Percentiles rank a stretch among this genome's conserved stretches.
Conservation (phyloP, 2,329 filamentous ascomycete species). For the Alternaria panax region DNA sequence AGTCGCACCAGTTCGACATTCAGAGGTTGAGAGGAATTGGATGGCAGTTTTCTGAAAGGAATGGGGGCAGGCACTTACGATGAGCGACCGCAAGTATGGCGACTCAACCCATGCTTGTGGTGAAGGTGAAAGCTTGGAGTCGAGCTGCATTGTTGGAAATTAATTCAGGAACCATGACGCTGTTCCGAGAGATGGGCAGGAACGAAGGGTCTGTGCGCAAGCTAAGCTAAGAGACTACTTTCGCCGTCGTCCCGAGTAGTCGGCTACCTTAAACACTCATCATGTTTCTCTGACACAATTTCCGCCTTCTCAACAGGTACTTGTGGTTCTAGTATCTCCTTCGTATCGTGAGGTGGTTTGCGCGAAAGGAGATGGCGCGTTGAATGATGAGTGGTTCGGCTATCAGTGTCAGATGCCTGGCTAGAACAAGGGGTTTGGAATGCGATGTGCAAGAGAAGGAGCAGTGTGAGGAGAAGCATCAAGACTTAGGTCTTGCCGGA, state of each 20-base stretch:
- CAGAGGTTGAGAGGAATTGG: not conserved
- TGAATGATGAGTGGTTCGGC: constrained; percentile 23
- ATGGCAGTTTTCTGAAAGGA: not conserved
- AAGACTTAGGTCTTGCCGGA: not conserved
- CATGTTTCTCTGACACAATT: not conserved
- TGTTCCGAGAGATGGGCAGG: not conserved
- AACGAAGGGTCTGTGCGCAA: constrained; percentile 33
- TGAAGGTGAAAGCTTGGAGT: constrained; percentile 28
- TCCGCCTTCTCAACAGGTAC: not conserved
- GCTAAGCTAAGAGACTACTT: no score
- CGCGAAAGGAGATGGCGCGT: not conserved
- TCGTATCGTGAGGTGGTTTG: not conserved
- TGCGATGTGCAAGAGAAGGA: constrained; percentile 6
- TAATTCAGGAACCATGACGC: constrained; percentile 13
- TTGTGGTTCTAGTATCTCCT: no score
- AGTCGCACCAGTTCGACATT: not conserved
- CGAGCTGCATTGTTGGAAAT: constrained; percentile 37
- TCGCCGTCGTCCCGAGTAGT: not conserved
- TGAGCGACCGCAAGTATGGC: constrained; percentile 57
- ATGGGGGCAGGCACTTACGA: constrained; percentile 45
- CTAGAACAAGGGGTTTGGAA: constrained; percentile 24
- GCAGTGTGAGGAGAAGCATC: not conserved
- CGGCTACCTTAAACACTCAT: not conserved
- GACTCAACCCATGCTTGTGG: constrained; percentile 52
- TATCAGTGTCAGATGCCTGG: constrained; percentile 31